phyloP scores from a whole-genome alignment of 768 basidiomycete genomes.

The Russula vinacea region DNA sequence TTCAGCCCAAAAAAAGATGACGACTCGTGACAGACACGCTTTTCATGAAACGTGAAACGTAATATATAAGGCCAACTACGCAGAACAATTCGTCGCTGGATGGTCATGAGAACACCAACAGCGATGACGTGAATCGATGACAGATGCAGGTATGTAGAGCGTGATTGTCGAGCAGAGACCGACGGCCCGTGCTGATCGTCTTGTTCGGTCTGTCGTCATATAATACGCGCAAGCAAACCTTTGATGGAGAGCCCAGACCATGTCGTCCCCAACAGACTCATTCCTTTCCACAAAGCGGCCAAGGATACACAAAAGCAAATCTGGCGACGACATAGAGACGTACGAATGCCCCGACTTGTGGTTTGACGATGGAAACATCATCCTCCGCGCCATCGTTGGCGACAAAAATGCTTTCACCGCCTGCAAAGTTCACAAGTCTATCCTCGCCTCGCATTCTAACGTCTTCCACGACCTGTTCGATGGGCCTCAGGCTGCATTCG shows the following conservation, averaged over 20 bases:
- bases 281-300: conserved; percentile 13
- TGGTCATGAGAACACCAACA: too few relatives aligned
- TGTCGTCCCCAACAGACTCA: conserved; percentile 26
- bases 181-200: too few relatives aligned
- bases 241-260: background rate
- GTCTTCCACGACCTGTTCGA: conserved; percentile 26
- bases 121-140: background rate
- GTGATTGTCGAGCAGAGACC: background rate
- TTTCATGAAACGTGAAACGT: too few relatives aligned
- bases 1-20: too few relatives aligned
- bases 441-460: conserved; percentile 24
- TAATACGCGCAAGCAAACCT: background rate
- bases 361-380: conserved; percentile 29
- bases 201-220: background rate
- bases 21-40: too few relatives aligned
- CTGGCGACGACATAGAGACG: conserved; percentile 16
- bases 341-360: conserved; percentile 26
- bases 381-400: conserved; percentile 20
- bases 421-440: conserved; percentile 27
- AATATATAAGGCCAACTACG: too few relatives aligned
- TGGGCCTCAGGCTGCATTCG: conserved; percentile 16
- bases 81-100: too few relatives aligned
- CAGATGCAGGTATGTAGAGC: background rate
- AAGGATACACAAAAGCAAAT: conserved; percentile 11
- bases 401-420: conserved; percentile 9